Percentiles rank a stretch among this genome's conserved stretches.
phyloP scores from a whole-genome alignment of 2,329 filamentous ascomycete genomes.

The Penicillium sp. region DNA sequence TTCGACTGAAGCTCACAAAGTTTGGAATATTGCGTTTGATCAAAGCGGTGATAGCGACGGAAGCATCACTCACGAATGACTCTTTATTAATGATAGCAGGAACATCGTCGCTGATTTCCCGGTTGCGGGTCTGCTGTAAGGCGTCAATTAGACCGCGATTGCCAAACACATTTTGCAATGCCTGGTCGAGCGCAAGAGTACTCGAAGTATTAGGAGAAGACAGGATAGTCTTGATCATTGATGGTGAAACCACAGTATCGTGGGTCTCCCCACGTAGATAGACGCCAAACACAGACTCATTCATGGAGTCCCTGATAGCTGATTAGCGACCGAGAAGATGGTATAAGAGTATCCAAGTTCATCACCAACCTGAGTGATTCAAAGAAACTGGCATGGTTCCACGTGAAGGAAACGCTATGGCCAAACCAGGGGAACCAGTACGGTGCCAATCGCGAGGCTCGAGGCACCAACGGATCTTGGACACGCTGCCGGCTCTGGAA shows the following conservation, averaged over 20 bases:
- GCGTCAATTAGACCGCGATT: slow-evolving; percentile 43
- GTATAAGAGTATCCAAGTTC: not conserved
- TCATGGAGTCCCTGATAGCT: slow-evolving; percentile 37
- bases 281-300: slow-evolving; percentile 53
- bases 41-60: slow-evolving; percentile 41
- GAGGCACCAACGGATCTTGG: slow-evolving; percentile 27
- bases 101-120: slow-evolving; percentile 43
- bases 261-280: slow-evolving; percentile 56
- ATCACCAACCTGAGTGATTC: slow-evolving; percentile 45
- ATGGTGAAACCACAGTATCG: slow-evolving; percentile 55
- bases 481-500: slow-evolving; percentile 34
- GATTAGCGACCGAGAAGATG: slow-evolving; percentile 17
- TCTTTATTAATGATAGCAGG: slow-evolving; percentile 52
- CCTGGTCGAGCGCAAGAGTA: slow-evolving; percentile 35
- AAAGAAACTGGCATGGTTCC: slow-evolving; percentile 51
- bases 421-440: slow-evolving; percentile 66
- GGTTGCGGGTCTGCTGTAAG: slow-evolving; percentile 38
- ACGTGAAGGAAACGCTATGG: slow-evolving; percentile 55
- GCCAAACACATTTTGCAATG: slow-evolving; percentile 50
- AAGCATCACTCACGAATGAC: slow-evolving; percentile 49
- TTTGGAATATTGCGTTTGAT: slow-evolving; percentile 56
- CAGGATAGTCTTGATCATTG: slow-evolving; percentile 49
- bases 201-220: slow-evolving; percentile 33
- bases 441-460: slow-evolving; percentile 54
- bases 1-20: slow-evolving; percentile 63